Percentiles rank a stretch among this genome's conserved stretches.
These are phyloP conservation scores for Cryptosporidium ubiquitum DNA, from an alignment of 169 alveolate species.

Conservation along the genomic window DNA sequence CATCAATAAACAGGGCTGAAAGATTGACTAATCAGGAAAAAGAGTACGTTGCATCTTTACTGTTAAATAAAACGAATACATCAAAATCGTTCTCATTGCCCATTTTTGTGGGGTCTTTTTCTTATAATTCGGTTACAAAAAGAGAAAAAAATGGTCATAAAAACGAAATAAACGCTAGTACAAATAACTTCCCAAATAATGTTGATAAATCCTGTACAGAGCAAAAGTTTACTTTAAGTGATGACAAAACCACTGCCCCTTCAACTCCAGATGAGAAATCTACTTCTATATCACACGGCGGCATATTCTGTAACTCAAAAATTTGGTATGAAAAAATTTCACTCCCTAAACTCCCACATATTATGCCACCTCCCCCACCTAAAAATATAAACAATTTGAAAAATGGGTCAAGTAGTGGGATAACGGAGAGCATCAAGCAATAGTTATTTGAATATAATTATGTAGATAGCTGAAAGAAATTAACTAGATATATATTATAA, in stretches of 20 bases:
- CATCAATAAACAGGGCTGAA: background rate
- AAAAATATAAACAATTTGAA: background rate
- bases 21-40: background rate
- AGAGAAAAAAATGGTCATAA: background rate
- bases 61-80: background rate
- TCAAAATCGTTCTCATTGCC: background rate
- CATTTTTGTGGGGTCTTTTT: background rate
- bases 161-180: background rate
- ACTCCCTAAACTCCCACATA: conserved; percentile 21
- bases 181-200: background rate
- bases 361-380: conserved; percentile 53
- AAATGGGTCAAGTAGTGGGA: background rate
- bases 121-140: background rate
- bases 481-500: background rate
- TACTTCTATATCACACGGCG: background rate
- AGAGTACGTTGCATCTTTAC: background rate
- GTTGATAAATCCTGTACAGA: background rate
- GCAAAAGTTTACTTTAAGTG: background rate
- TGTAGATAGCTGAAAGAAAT: background rate
- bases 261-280: conserved; percentile 57
- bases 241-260: conserved; percentile 71
- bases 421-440: background rate
- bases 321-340: conserved; percentile 1
- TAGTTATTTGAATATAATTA: background rate
- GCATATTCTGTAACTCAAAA: background rate